phyloP scores from a whole-genome alignment of 345 rosid species.

The Conringia planisiliqua region DNA sequence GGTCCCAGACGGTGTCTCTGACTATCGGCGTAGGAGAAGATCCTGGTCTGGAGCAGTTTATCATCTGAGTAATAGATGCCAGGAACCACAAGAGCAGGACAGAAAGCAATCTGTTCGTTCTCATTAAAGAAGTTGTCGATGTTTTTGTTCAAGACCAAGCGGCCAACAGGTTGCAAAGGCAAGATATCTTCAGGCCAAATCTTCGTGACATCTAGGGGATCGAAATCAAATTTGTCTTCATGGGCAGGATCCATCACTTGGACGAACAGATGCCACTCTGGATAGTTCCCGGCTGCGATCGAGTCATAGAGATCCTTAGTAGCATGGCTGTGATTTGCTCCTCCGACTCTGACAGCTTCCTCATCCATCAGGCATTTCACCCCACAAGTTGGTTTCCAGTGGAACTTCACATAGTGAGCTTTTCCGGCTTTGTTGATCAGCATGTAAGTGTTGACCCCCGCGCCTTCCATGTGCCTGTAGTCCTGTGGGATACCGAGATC shows the following conservation, averaged over 20 bases:
- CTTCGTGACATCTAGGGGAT: constrained; percentile 96
- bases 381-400: constrained; percentile 98
- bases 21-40: constrained; percentile 89
- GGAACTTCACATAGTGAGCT: constrained; percentile 81
- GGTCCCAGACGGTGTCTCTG: constrained; percentile 99
- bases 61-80: constrained; percentile 87
- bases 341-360: constrained; percentile 88
- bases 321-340: constrained; percentile 96
- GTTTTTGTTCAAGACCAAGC: constrained; percentile 93
- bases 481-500: constrained; percentile 91
- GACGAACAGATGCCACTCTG: constrained; percentile 86
- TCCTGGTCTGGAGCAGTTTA: constrained; percentile 78
- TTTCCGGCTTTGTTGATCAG: constrained; percentile 90
- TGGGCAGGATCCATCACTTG: constrained; percentile 84
- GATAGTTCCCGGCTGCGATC: constrained; percentile 86
- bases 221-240: constrained; percentile 81
- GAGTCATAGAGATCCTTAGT: constrained; percentile 93
- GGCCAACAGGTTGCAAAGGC: constrained; percentile 97
- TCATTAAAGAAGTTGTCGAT: constrained; percentile 93
- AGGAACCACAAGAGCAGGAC: constrained; percentile 92
- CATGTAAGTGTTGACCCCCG: constrained; percentile 81
- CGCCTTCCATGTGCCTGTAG: constrained; percentile 96
- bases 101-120: constrained; percentile 92
- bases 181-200: constrained; percentile 96
- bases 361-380: constrained; percentile 76